Percentiles rank a stretch among this genome's conserved stretches.
Evolutionary conservation across 768 basidiomycete genomes (phyloP).

Genomic region (Sarcomyxa edulis): DNA sequence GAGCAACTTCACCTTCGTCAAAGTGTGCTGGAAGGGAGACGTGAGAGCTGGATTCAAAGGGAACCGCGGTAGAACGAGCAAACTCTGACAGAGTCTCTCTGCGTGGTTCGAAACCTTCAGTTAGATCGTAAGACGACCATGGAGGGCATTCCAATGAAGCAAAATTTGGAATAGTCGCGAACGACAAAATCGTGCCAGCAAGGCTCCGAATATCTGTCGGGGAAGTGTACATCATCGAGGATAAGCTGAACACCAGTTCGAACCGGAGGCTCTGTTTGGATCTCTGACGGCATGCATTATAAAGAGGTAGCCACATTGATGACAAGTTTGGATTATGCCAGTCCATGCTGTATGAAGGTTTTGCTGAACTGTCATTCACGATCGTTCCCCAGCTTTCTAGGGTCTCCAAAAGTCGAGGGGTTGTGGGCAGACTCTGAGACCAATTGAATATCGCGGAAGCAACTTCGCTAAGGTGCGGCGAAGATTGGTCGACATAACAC

Average conservation of each 20-base stretch:
- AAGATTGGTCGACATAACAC: too few relatives aligned
- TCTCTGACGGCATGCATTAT: conserved; percentile 17
- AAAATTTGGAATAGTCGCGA: conserved; percentile 17
- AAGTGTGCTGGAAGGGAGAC: not conserved
- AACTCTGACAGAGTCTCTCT: conserved; percentile 6
- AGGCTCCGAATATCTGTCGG: conserved; percentile 5
- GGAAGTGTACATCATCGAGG: conserved; percentile 24
- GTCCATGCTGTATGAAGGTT: conserved; percentile 16
- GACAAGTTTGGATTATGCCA: conserved; percentile 20
- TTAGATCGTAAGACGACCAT: conserved; percentile 13
- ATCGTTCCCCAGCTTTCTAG: conserved; percentile 3
- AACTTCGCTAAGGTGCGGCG: conserved; percentile 5
- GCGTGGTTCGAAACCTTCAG: conserved; percentile 13
- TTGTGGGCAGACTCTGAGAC: conserved; percentile 7
- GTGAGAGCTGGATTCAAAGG: conserved; percentile 1
- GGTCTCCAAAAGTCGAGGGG: conserved; percentile 7
- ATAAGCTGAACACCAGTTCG: conserved; percentile 23
- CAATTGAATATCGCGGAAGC: conserved; percentile 7
- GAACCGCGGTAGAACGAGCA: not conserved
- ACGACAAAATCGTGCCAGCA: conserved; percentile 25
- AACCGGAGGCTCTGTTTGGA: conserved; percentile 8
- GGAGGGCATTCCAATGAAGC: conserved; percentile 11
- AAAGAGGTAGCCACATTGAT: conserved; percentile 20
- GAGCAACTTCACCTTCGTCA: conserved; percentile 4
- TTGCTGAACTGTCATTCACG: conserved; percentile 2